phyloP scores from a whole-genome alignment of 2,329 filamentous ascomycete species.

The Tolypocladium album region DNA sequence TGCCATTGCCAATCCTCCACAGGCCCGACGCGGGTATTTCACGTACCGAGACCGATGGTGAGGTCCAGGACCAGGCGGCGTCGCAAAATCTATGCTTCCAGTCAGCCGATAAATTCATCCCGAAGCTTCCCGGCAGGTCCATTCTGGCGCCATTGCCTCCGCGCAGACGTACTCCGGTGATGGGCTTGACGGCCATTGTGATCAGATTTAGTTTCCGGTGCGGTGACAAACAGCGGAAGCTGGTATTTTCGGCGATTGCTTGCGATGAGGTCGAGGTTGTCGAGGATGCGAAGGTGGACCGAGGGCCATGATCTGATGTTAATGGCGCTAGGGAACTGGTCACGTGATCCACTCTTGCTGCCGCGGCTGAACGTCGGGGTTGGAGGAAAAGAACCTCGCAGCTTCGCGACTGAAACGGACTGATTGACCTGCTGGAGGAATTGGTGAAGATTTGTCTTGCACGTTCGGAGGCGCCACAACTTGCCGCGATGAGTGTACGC shows the following conservation, averaged over 20 bases:
- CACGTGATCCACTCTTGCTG: conserved; percentile 8
- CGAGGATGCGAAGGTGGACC: not conserved
- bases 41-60: conserved; percentile 44
- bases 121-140: not conserved
- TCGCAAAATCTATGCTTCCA: conserved; percentile 43
- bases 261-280: conserved; percentile 11
- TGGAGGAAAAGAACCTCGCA: conserved; percentile 12
- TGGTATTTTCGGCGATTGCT: conserved; percentile 9
- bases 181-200: conserved; percentile 45
- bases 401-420: not conserved
- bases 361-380: conserved; percentile 14
- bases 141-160: conserved; percentile 16
- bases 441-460: not conserved
- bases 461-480: not conserved
- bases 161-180: conserved; percentile 44
- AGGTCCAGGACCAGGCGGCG: conserved; percentile 47
- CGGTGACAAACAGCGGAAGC: conserved; percentile 10
- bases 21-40: conserved; percentile 3
- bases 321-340: conserved; percentile 17
- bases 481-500: conserved; percentile 50
- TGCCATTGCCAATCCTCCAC: conserved; percentile 10
- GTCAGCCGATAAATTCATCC: conserved; percentile 20
- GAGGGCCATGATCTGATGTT: conserved; percentile 21
- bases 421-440: not conserved
- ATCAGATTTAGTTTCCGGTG: conserved; percentile 12